Conservation (phyloP, 495 filamentous ascomycete genomes). For the Stereocaulon alpinum region DNA sequence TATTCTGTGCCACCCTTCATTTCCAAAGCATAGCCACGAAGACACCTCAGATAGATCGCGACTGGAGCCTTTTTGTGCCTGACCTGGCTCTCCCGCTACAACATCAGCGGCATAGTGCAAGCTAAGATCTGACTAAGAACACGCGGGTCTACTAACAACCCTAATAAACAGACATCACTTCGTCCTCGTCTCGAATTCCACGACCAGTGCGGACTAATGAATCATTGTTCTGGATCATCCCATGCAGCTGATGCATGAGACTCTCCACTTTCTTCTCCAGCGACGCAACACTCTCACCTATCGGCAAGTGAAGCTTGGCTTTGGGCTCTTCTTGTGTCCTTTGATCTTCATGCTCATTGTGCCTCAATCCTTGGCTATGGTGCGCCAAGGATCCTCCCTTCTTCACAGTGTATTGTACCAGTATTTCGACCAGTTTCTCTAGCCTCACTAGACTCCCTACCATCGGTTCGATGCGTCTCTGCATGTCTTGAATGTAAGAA, state of each 20-base stretch:
- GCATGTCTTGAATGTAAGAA: not conserved
- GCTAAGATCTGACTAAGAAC: too few species aligned
- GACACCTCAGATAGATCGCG: too few species aligned
- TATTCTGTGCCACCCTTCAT: too few species aligned
- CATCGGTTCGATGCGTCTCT: conserved; percentile 7
- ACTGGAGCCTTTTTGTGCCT: too few species aligned
- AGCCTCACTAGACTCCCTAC: conserved; percentile 4
- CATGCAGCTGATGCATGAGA: conserved; percentile 1
- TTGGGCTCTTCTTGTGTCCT: not conserved
- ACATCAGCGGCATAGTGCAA: too few species aligned
- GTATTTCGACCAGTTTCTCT: conserved; percentile 1
- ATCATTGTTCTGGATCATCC: too few species aligned
- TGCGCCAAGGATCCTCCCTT: not conserved
- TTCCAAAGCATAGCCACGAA: too few species aligned
- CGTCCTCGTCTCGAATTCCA: too few species aligned
- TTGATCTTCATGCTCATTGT: not conserved
- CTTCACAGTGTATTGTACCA: not conserved
- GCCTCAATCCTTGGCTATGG: not conserved
- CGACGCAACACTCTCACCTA: not conserved
- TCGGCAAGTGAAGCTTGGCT: not conserved
- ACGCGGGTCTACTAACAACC: too few species aligned
- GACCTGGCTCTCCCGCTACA: too few species aligned
- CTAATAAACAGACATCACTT: too few species aligned
- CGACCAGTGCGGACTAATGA: too few species aligned
- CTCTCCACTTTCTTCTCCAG: not conserved